These are phyloP conservation scores for Harrya chromipes DNA, from an alignment of 768 basidiomycete genomes.

Conservation along the genomic window DNA sequence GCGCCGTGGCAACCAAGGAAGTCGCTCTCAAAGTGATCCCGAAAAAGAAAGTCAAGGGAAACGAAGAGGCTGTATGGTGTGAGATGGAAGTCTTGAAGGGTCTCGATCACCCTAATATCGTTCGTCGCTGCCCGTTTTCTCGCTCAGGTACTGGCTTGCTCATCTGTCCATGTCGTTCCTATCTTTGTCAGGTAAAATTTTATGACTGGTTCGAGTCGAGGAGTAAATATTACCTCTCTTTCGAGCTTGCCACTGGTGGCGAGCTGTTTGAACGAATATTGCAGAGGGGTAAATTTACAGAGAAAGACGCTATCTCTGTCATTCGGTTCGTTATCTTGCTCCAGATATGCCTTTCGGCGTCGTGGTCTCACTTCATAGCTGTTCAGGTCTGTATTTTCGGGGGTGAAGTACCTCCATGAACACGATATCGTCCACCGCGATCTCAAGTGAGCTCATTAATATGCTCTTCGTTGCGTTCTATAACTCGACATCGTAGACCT, in stretches of 20 bases:
- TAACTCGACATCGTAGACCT: conserved; percentile 48
- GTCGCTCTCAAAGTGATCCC: conserved; percentile 89
- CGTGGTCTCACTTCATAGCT: not conserved
- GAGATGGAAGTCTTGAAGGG: conserved; percentile 94
- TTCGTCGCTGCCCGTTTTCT: conserved; percentile 34
- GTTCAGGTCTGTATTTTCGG: conserved; percentile 73
- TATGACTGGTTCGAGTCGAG: conserved; percentile 96
- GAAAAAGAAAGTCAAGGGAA: conserved; percentile 94
- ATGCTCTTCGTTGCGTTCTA: not conserved
- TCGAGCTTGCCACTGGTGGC: conserved; percentile 91
- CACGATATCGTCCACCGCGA: conserved; percentile 96
- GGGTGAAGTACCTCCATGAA: conserved; percentile 85
- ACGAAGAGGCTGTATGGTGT: conserved; percentile 82
- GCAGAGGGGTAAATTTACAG: conserved; percentile 87
- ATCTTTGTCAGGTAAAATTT: conserved; percentile 74
- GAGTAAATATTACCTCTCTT: conserved; percentile 92
- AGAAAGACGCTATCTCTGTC: conserved; percentile 81
- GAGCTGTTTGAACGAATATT: conserved; percentile 91
- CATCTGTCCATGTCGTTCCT: not conserved
- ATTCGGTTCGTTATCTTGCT: conserved; percentile 49
- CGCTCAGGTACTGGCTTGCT: not conserved
- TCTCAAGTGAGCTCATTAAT: conserved; percentile 61
- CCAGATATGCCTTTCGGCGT: not conserved
- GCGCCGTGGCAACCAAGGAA: conserved; percentile 51
- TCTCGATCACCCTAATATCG: conserved; percentile 89